phyloP scores from a whole-genome alignment of 768 basidiomycete genomes.

The Mrakia gelida region DNA sequence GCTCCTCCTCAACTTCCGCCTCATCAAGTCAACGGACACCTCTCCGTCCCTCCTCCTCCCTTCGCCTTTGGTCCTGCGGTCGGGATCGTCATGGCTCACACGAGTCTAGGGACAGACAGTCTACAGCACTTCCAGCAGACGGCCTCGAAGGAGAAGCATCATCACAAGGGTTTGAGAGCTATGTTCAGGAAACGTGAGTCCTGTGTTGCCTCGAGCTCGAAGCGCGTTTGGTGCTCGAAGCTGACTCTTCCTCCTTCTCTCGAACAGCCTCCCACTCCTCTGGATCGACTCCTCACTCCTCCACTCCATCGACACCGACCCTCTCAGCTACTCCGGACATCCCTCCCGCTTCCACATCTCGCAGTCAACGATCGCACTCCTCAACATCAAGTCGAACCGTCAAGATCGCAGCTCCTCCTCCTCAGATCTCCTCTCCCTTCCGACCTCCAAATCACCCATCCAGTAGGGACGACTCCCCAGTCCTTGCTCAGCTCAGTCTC shows the following conservation, averaged over 20 bases:
- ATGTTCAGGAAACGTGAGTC: constrained; percentile 19
- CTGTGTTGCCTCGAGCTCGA: background rate
- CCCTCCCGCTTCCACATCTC: background rate
- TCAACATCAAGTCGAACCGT: background rate
- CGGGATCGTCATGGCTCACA: background rate
- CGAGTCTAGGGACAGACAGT: background rate
- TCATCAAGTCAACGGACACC: constrained; percentile 6
- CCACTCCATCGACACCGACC: background rate
- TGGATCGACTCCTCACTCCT: background rate
- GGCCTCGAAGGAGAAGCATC: background rate
- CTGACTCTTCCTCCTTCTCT: background rate
- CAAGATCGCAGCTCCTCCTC: background rate
- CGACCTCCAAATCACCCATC: constrained; percentile 1
- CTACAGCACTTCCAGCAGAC: background rate
- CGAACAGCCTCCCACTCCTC: constrained; percentile 3
- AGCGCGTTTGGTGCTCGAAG: background rate
- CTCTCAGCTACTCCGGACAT: background rate
- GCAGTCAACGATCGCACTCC: background rate
- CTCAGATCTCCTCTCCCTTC: constrained; percentile 15
- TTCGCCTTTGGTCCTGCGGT: background rate
- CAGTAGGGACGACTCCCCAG: constrained; percentile 14
- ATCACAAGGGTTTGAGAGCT: constrained; percentile 6
- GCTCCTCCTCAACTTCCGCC: background rate
- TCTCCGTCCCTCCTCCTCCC: background rate
- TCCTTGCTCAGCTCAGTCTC: constrained; percentile 21